Base-by-base conservation (phyloP, 139 green algal species). In the Chlorella sp. region DNA sequence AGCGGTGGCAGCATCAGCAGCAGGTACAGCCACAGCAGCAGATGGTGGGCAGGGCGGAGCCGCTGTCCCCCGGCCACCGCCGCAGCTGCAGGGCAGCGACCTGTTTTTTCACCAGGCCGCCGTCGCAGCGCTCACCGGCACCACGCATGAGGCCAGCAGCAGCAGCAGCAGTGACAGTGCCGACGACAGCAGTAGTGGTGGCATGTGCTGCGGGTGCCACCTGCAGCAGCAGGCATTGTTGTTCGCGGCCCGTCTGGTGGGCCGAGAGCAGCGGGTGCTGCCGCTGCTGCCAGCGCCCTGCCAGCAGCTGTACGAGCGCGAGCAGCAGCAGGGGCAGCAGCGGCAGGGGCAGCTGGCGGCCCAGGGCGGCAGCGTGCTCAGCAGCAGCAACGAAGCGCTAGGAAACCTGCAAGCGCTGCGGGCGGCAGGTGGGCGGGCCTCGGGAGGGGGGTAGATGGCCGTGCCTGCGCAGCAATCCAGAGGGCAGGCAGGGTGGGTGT, bases 201-300 rank as follows among this genome's bases (percentile, higher is more conserved):
- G 19, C 61, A 37, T 12, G 2, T 32, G 66, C 40, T 32, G 66
- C 28, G 83, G 83, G 39, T 83, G 69, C 42, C 32, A 60, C 28
- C 61, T 93, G 88, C 90, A 92, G 88, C 90, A 90, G 22, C 88
- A 92, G 37, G 48, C 53, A 48, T 32, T 82, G 30, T 42, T 83
- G 42, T 73, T 89, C n/a, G 85, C 42, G 0, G 69, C 69, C 0
- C 69, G 42, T 32, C 85, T 89, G 85, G 69, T 89, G 85, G 85
- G 85, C 16, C 40, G 69, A 22, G 69, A 83, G 85, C 42, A 71
- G 30, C 85, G 40, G 19, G 28, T 82, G 69, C 69, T 73, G 68
- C 85, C 69, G 12, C 73, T 93, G 60, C 11, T 68, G n/a, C 86
- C 91, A 30, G 28, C 66, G 0, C 66, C 83, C 39, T 61, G 64